Evolutionary conservation across 1,139 yeast genomes (phyloP), one percentile per base, ranked within the genome.

Genomic region (Zygosaccharomyces sapae): DNA sequence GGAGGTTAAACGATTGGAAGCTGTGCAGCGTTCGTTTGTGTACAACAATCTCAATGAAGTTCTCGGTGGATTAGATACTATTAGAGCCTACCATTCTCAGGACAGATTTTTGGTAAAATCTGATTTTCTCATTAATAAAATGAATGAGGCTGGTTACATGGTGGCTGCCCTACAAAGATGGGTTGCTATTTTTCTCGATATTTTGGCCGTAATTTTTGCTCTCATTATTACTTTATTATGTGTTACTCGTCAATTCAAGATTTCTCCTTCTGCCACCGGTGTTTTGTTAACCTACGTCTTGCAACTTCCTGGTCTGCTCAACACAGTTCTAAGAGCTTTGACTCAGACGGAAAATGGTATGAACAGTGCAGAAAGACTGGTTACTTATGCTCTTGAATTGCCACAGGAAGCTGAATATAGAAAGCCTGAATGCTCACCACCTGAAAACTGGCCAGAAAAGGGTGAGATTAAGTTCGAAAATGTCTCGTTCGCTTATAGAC

Each of bases 281-380:
- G 77, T 87, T 51, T 74, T 87, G 47, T 63, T 86, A 44, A 76
- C 89, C 0, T 81, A 80, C 62, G 79, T 73, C 68, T 66, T 79
- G 49, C 78, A 76, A 53, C 70, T 81, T 50, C 77, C 83, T 16
- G 75, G 76, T 43, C 72, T 75, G 53, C 66, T 81, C 53, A 73
- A 79, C 34, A 65, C 74, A 55, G 67, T 77, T 40, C 65, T 81
- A 38, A 72, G 81, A 61, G 71, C 82, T 3, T 67, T 72, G 51
- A 85, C 95, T 0, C 82, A 81, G 59, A 78, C 84, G 27, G 95
- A 87, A 63, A 86, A 85, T 66, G 84, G 83, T 60, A 77, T 87
- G 88, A 86, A 85, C 59, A 80, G 94, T 5, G 90, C 83, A n/a
- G 96, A 88, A 68, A 76, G 96, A 62, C 67, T 88, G 45, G 75